Evolutionary conservation across 768 basidiomycete species (phyloP), one percentile per base, ranked within the genome.

Genomic region (Candolleomyces efflorescens): DNA sequence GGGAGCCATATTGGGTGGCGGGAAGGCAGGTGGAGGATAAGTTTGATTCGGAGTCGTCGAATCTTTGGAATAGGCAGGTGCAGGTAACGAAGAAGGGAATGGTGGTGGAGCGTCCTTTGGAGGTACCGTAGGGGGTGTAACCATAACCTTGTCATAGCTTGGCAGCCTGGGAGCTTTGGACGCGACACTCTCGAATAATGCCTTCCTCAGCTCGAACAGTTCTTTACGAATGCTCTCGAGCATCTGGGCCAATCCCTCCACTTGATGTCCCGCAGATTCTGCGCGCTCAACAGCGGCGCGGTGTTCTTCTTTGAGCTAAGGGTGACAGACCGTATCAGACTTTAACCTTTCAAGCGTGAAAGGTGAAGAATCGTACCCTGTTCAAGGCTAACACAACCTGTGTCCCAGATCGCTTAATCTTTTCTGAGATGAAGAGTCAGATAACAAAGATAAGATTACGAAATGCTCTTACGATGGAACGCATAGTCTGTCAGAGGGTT

Each of bases 401-500:
- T 1, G 68, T 65, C 23, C 69, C 66, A 0, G 72, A 73, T 49
- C 62, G 63, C 61, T 71, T 67, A 58, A 78, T 77, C 60, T 73
- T 75, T 38, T 72, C 78, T 78, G 62, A 47, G 32, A 27, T 32
- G 46, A 41, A 52, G 37, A 60, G 59, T 59, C 24, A 27, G 36
- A 27, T 22, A 58, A 22, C 17, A 46, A 46, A 55, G 46, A 15
- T 54, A 32, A 41, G 12, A 26, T 39, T 24, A 44, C 22, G 9
- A 9, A 38, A 39, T 53, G 43, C 59, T 58, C 64, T 62, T 60
- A 79, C 78, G 68, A 58, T 77, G 74, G 64, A 78, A 77, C 36
- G 69, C 69, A 63, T 73, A 64, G 64, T 80, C 77, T 7, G 76
- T 71, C 62, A 74, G 74, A 23, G 77, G 68, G 58, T 77, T 75